Base-by-base conservation (phyloP, 1,284 basidiomycete genomes). In the Malassezia brasiliensis region DNA sequence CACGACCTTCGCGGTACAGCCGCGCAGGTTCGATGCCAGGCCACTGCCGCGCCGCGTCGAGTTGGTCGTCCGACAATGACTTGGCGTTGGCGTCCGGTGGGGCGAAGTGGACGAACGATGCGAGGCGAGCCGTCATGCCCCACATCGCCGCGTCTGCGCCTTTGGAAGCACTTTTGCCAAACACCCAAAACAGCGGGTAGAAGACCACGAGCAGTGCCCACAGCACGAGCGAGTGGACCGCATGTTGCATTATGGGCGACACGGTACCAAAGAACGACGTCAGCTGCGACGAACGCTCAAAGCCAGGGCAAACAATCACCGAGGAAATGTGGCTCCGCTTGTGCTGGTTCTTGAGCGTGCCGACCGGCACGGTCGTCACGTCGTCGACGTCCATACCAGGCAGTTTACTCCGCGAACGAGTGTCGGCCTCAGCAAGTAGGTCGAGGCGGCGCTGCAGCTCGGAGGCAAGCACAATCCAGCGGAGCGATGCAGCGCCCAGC, bases 301-400 rank as follows among this genome's bases (percentile, higher is more conserved):
- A 72, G 22, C 69, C 69, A n/a, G 66, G 58, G 41, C 65, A 69
- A n/a, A 72, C 66, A 28, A 61, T 56, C 52, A 72, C 38, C 14
- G 63, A 53, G 5, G 53, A 55, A n/a, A 72, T 64, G 47, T 70
- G 69, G 37, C 60, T 63, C n/a, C 39, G 50, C 50, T 53, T 45
- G 41, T 41, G 45, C 9, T 19, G 31, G 31, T 3, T 5, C n/a
- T 45, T 17, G 22, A 50, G 34, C 11, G 35, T 35, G 5, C 38
- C 37, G 22, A 31, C 36, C 15, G 42, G 41, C 6, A 50, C 34
- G 17, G 58, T 22, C 14, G 41, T 14, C 31, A 47, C 38, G 3
- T 56, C 44, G 0, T 54, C 20, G 6, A 52, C n/a, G 32, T 68
- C 66, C 34, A 69, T 63, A 1, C 65, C 68, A 0, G 65, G 63